Evolutionary conservation across 768 basidiomycete species (phyloP).

Genomic region (Mycena amicta): DNA sequence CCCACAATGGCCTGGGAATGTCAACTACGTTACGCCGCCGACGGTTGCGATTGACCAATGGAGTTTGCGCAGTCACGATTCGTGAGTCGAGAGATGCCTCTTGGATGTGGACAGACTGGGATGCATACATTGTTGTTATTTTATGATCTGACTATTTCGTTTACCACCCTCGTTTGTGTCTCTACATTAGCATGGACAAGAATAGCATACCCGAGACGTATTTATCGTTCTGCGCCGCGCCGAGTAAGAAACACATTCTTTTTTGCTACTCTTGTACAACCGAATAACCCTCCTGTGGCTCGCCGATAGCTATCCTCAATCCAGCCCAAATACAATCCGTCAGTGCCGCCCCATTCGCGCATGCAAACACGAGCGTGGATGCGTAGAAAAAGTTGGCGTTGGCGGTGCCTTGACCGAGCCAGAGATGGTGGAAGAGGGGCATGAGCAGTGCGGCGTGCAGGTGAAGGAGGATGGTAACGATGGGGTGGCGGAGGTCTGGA

Average conservation of each 20-base stretch:
- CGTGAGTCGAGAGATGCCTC: neutral
- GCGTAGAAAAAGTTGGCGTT: conserved; percentile 99
- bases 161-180: neutral
- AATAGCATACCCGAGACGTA: neutral
- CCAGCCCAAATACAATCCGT: conserved; percentile 85
- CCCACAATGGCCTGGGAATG: conserved; percentile 82
- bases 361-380: conserved; percentile 89
- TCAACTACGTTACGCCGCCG: conserved; percentile 66
- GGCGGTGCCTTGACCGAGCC: conserved; percentile 89
- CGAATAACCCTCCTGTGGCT: conserved; percentile 51
- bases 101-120: neutral
- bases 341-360: conserved; percentile 82
- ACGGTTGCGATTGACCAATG: conserved; percentile 73
- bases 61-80: conserved; percentile 80
- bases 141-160: neutral
- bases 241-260: no score
- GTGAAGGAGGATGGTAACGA: conserved; percentile 81
- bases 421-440: conserved; percentile 89
- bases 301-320: conserved; percentile 72
- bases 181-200: neutral
- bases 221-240: no score
- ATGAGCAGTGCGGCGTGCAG: conserved; percentile 83
- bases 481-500: conserved; percentile 81
- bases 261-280: conserved; percentile 61
- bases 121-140: neutral